Conservation (phyloP, 768 basidiomycete species). For the Phallus indusiatus region DNA sequence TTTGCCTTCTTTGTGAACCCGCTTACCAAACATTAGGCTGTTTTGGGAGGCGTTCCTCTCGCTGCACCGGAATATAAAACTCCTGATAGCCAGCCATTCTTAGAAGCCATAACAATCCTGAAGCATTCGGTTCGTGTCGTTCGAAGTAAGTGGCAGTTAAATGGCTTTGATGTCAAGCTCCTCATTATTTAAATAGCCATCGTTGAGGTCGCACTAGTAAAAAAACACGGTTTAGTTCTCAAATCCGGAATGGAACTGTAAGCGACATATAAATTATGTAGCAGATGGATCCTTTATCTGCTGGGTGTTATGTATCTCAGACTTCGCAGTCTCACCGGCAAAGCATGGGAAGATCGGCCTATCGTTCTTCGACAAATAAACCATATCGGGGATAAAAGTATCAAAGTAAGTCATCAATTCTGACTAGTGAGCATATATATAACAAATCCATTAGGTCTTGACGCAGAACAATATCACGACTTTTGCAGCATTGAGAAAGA, state of each 20-base stretch:
- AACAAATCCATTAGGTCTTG: slow-evolving; percentile 43
- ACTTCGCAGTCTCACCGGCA: slow-evolving; percentile 67
- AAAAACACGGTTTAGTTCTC: slow-evolving; percentile 54
- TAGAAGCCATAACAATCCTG: slow-evolving; percentile 65
- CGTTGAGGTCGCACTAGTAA: slow-evolving; percentile 65
- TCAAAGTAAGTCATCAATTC: slow-evolving; percentile 13
- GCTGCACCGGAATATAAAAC: slow-evolving; percentile 60
- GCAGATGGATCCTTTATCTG: neutral
- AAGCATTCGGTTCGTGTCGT: slow-evolving; percentile 70
- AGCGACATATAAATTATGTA: slow-evolving; percentile 15
- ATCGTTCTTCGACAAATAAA: slow-evolving; percentile 80
- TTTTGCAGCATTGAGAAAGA: slow-evolving; percentile 44
- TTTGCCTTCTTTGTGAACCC: neutral
- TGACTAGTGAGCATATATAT: neutral
- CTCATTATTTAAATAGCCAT: slow-evolving; percentile 39
- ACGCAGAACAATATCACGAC: slow-evolving; percentile 64
- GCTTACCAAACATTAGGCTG: slow-evolving; percentile 37
- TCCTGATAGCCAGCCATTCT: slow-evolving; percentile 57
- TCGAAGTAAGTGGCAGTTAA: slow-evolving; percentile 39
- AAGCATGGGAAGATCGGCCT: slow-evolving; percentile 87
- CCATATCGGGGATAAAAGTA: slow-evolving; percentile 75
- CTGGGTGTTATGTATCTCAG: slow-evolving; percentile 33
- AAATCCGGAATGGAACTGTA: slow-evolving; percentile 72
- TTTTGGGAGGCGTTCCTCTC: slow-evolving; percentile 63
- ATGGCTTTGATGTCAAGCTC: neutral